Conservation (phyloP, 257 asterid genomes). For the Primulina huaijiensis region DNA sequence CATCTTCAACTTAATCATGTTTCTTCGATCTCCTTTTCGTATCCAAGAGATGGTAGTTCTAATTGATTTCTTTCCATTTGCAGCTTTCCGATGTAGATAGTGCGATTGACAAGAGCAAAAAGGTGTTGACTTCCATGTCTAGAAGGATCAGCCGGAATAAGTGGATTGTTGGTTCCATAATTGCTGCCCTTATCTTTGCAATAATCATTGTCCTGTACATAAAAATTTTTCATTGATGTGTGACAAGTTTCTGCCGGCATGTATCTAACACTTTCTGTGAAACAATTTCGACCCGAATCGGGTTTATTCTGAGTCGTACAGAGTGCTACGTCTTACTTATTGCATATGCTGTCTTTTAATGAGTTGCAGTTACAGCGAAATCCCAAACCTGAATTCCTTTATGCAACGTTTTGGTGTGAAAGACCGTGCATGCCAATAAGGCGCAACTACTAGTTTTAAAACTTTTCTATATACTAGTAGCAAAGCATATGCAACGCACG, state of each 20-base stretch:
- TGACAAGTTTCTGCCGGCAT: slow-evolving; percentile 21
- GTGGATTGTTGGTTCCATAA: slow-evolving; percentile 75
- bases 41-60: background rate
- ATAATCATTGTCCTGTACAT: slow-evolving; percentile 65
- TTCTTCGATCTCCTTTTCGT: background rate
- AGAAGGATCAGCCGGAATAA: slow-evolving; percentile 80
- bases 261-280: slow-evolving; percentile 4
- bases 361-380: too few species aligned
- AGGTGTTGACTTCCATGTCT: slow-evolving; percentile 77
- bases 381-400: too few species aligned
- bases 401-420: too few species aligned
- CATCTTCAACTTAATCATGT: background rate
- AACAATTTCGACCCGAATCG: background rate
- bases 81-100: slow-evolving; percentile 95
- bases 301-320: too few species aligned
- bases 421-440: too few species aligned
- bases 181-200: slow-evolving; percentile 72
- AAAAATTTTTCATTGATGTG: slow-evolving; percentile 54
- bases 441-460: too few species aligned
- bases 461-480: too few species aligned
- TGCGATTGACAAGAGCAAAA: slow-evolving; percentile 87
- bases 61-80: slow-evolving; percentile 23
- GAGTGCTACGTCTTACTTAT: too few species aligned
- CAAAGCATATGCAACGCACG: too few species aligned
- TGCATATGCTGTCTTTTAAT: too few species aligned